These are phyloP conservation scores for Helianthus annuus DNA, from an alignment of 129 eudicot species.

Conservation along the genomic window HanXRQr2.0-SUNRISE NC_035436.2:39685323-39685822, in stretches of 20 bases:
- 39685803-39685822: conserved; percentile 31
- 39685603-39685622: conserved; percentile 76
- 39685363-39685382: too few species aligned
- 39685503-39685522: too few species aligned
- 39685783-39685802: conserved; percentile 46
- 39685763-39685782: conserved; percentile 5
- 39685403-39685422: too few species aligned
- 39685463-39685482: too few species aligned
- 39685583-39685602: conserved; percentile 61
- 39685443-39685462: too few species aligned
- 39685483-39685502: too few species aligned
- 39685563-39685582: conserved; percentile 65
- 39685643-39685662: conserved; percentile 68
- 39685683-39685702: conserved; percentile 61
- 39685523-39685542: conserved; percentile 17
- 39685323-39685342: too few species aligned
- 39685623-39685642: conserved; percentile 77
- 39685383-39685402: too few species aligned
- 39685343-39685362: too few species aligned
- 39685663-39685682: conserved; percentile 48
- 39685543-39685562: conserved; percentile 74
- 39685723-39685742: conserved; percentile 53
- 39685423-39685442: too few species aligned
- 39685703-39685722: conserved; percentile 51
- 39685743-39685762: conserved; percentile 32